Base-by-base conservation (phyloP, 2,329 filamentous ascomycete genomes). In the Nigrospora oryzae region DNA sequence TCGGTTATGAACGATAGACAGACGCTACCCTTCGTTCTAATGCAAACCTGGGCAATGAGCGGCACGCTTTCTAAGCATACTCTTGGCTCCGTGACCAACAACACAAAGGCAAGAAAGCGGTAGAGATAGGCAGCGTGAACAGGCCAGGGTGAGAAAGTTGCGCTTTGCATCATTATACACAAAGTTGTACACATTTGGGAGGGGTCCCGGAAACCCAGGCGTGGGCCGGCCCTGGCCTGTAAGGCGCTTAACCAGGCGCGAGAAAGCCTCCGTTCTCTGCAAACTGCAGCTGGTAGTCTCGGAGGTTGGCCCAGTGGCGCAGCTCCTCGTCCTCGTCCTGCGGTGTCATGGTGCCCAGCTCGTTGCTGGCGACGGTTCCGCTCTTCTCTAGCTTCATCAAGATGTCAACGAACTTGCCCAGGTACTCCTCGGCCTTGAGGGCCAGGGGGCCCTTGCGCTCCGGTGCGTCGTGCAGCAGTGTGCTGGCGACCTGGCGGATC, bases 401-500 rank as follows among this genome's bases (percentile, higher is more conserved):
- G 11, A 90, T 82, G 35, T 87, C 49, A 14, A 49, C 49, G 38
- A 56, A 56, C 15, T 50, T 47, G 23, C 49, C 46, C 1, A 56
- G 48, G 41, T 51, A 50, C 17, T 53, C 51, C 11, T 49, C 46
- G 14, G 84, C 79, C 61, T 74, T 73, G 30, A 70, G 55, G 3
- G 73, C 73, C 10, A 74, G 62, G 47, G 64, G 68, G 0, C 73
- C 74, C 53, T 77, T 78, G 14, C 71, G 66, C 46, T 75, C 72
- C 0, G 66, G 65, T 4, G 68, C 62, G 43, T 70, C 70, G 49
- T 86, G 81, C 40, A 94, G 75, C 8, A 95, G 73, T 0, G 88
- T 93, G 28, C 83, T 84, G 1, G 88, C 88, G 35, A 95, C 84
- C 57, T 87, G 84, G 11, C 88, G 84, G 53, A 95, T 87, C 69